phyloP scores from a whole-genome alignment of 129 eudicot genomes.

The Saposhnikovia divaricata region DNA sequence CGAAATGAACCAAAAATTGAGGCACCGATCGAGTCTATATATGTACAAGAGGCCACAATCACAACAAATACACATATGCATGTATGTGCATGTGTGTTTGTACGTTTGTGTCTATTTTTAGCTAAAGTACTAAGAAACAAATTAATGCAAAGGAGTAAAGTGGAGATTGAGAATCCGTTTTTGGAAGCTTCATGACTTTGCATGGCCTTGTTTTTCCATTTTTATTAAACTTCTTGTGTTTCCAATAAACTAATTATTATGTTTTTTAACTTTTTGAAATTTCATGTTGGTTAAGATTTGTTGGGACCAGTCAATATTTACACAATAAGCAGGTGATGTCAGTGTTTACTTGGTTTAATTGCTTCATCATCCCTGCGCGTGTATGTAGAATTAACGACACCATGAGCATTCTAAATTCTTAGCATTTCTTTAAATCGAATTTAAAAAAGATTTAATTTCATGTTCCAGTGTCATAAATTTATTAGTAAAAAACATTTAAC shows the following conservation, averaged over 20 bases:
- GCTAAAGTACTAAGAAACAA: conserved; percentile 4
- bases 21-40: background rate
- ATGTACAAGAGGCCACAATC: background rate
- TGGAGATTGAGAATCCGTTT: background rate
- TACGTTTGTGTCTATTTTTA: background rate
- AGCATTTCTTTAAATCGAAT: background rate
- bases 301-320: conserved; percentile 19
- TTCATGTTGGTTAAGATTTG: conserved; percentile 14
- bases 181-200: background rate
- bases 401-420: background rate
- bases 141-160: background rate
- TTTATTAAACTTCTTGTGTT: background rate
- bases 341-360: conserved; percentile 3
- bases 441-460: too few species aligned
- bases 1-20: background rate
- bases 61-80: background rate
- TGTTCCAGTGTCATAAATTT: too few species aligned
- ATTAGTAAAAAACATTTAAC: too few species aligned
- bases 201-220: background rate
- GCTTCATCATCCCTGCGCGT: background rate
- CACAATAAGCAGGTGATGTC: conserved; percentile 15
- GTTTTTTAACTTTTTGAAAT: background rate
- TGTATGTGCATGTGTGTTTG: background rate
- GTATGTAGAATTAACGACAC: background rate
- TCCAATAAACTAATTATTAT: background rate